Percentiles rank a stretch among this genome's conserved stretches.
These are phyloP conservation scores for Apiospora arundinis DNA, from an alignment of 2,329 filamentous ascomycete genomes.

Conservation along the genomic window DNA sequence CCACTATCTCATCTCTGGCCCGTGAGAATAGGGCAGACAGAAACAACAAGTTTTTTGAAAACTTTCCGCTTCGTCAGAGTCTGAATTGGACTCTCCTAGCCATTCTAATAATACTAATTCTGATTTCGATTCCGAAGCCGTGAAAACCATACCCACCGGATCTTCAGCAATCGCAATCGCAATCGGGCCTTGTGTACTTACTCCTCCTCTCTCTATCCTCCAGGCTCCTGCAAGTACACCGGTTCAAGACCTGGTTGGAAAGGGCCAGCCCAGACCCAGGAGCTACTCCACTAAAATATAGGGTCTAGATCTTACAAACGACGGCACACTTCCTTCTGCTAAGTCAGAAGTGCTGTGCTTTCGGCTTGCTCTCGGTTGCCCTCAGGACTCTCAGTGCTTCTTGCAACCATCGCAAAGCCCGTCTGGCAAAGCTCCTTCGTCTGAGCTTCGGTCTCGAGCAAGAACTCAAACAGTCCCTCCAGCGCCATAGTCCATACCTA, in stretches of 20 bases:
- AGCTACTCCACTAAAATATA: constrained; percentile 14
- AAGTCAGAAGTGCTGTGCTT: neutral
- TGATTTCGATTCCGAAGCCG: neutral
- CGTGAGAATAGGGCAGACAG: constrained; percentile 1
- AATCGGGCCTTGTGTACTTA: neutral
- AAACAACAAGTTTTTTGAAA: neutral
- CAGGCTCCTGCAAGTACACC: neutral
- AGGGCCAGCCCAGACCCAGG: neutral
- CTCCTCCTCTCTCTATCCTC: neutral
- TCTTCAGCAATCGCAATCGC: neutral
- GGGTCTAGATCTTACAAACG: constrained; percentile 17
- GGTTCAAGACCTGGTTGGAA: neutral
- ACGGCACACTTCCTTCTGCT: constrained; percentile 17
- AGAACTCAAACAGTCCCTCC: neutral
- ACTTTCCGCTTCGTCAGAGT: neutral
- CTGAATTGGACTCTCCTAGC: neutral
- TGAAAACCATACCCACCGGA: neutral
- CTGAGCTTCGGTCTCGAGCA: constrained; percentile 8
- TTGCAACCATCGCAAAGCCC: constrained; percentile 9
- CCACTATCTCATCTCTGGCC: constrained; percentile 1
- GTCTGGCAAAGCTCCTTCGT: constrained; percentile 1
- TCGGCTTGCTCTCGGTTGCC: neutral
- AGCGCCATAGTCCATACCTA: neutral
- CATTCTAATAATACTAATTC: neutral
- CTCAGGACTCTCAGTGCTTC: neutral